Evolutionary conservation across 192 early-diverging fungal species (phyloP).

Genomic region (Globomyces pollinis-pini): DNA sequence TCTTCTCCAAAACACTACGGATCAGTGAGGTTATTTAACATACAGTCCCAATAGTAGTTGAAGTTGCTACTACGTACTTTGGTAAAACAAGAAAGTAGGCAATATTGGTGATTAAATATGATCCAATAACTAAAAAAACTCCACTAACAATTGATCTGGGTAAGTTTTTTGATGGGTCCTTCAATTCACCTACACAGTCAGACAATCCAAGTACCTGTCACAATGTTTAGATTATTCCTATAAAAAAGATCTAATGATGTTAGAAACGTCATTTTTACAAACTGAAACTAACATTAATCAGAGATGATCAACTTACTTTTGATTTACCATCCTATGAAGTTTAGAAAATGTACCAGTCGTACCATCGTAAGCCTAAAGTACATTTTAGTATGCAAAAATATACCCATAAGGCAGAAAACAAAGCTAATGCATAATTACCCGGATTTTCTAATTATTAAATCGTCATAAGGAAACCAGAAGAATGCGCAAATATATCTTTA

Average conservation of each 20-base stretch:
- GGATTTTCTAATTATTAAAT: constrained; percentile 31
- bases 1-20: constrained; percentile 60
- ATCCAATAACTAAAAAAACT: constrained; percentile 29
- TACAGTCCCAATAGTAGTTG: constrained; percentile 9
- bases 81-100: constrained; percentile 39
- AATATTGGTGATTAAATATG: constrained; percentile 36
- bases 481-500: constrained; percentile 51
- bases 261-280: too few relatives aligned
- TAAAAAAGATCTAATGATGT: too few relatives aligned
- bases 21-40: constrained; percentile 5
- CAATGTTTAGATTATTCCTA: constrained; percentile 46
- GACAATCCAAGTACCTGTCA: too few relatives aligned
- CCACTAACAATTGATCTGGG: constrained; percentile 34
- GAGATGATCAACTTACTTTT: too few relatives aligned
- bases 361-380: constrained; percentile 47
- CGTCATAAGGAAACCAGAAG: too few relatives aligned
- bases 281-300: too few relatives aligned
- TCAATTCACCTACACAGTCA: too few relatives aligned
- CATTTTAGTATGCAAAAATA: constrained; percentile 45
- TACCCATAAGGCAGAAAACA: neutral
- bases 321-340: too few relatives aligned
- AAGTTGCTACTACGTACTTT: neutral
- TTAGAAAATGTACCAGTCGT: too few relatives aligned
- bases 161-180: constrained; percentile 32
- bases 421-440: constrained; percentile 64